These are phyloP conservation scores for Naematelia encephala DNA, from an alignment of 768 basidiomycete genomes.

Conservation along the genomic window DNA sequence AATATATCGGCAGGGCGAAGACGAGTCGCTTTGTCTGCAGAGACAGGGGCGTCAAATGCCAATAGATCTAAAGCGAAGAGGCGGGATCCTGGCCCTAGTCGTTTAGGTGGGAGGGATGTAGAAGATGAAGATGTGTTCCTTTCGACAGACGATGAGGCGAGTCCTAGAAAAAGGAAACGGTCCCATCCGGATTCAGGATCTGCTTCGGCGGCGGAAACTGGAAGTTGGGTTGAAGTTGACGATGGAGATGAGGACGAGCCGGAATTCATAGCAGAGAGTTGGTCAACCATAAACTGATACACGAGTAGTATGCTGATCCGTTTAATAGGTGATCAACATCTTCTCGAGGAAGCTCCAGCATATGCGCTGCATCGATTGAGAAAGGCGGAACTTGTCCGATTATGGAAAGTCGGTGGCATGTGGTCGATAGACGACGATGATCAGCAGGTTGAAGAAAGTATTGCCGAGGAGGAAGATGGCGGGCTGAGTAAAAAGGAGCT, in stretches of 20 bases:
- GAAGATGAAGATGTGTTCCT: conserved; percentile 1
- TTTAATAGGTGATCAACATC: conserved; percentile 42
- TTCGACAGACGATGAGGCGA: conserved; percentile 11
- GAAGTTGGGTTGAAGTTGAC: conserved; percentile 36
- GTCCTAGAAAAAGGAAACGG: conserved; percentile 33
- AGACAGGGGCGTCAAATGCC: background rate
- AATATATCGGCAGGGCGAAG: conserved; percentile 12
- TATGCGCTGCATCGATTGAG: conserved; percentile 39
- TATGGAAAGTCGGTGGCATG: conserved; percentile 50
- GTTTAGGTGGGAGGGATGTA: background rate
- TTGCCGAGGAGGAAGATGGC: conserved; percentile 31
- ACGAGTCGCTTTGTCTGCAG: background rate
- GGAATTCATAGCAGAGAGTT: conserved; percentile 45
- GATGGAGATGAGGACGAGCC: conserved; percentile 40
- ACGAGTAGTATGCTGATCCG: background rate
- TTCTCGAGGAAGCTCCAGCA: conserved; percentile 43
- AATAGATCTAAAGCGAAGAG: conserved; percentile 7
- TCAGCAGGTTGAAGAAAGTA: conserved; percentile 7
- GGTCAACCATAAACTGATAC: conserved; percentile 7
- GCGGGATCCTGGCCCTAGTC: conserved; percentile 4
- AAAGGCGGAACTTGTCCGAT: conserved; percentile 46
- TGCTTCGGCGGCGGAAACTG: conserved; percentile 11
- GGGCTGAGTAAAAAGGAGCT: conserved; percentile 45
- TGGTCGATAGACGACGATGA: conserved; percentile 32
- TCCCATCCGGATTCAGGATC: conserved; percentile 10